These are phyloP conservation scores for Dimargaris cristalligena DNA, from an alignment of 192 early-diverging fungal species.

Conservation along the genomic window DNA sequence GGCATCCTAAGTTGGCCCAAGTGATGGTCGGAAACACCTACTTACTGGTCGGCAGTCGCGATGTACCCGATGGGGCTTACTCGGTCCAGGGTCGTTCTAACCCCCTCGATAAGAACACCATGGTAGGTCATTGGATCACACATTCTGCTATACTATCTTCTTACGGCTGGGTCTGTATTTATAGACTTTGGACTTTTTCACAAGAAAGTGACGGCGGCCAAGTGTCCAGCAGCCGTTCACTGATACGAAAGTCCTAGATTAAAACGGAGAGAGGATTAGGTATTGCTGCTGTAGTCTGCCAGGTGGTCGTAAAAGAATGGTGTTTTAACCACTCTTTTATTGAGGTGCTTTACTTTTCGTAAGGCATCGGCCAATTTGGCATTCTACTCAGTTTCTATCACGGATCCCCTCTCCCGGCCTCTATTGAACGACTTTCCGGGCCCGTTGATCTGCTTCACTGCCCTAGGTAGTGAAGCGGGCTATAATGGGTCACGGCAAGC, in stretches of 20 bases:
- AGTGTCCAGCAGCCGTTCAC: not conserved
- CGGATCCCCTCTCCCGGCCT: not conserved
- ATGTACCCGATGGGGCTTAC: not conserved
- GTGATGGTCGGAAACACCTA: conserved; percentile 9
- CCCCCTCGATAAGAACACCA: not conserved
- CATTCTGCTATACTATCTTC: not conserved
- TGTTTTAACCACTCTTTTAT: no score
- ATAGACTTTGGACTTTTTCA: no score
- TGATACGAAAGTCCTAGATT: conserved; percentile 11
- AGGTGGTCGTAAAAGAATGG: not conserved
- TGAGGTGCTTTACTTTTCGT: not conserved
- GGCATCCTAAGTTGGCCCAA: not conserved
- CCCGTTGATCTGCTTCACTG: not conserved
- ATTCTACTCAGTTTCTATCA: not conserved
- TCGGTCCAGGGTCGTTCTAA: not conserved
- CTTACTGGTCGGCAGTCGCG: not conserved
- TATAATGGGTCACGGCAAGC: not conserved
- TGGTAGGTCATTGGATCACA: not conserved
- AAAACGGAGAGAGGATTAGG: not conserved
- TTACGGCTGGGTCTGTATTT: not conserved
- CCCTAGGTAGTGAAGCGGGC: not conserved
- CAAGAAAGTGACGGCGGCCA: conserved; percentile 3
- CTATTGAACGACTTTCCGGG: not conserved
- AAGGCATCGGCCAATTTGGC: not conserved
- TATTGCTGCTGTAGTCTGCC: not conserved